Conservation (phyloP, 768 basidiomycete species). For the Chalciporus piperatus region DNA sequence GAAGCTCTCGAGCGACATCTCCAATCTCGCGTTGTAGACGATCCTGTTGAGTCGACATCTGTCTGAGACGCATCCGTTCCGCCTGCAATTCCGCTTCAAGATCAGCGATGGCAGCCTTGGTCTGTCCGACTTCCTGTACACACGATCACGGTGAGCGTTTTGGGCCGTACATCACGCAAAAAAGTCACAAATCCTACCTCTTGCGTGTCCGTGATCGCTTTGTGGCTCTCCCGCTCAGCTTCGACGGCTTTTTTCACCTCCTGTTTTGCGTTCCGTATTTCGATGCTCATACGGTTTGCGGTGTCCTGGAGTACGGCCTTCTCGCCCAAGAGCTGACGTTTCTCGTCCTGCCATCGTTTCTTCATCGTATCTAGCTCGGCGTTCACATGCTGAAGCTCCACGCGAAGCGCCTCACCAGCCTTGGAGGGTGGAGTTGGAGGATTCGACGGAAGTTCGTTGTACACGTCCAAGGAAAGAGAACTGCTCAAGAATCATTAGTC, state of each 20-base stretch:
- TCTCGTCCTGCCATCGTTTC: slow-evolving; percentile 69
- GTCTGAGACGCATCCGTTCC: slow-evolving; percentile 65
- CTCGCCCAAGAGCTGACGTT: slow-evolving; percentile 59
- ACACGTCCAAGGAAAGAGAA: slow-evolving; percentile 45
- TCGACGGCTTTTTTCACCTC: slow-evolving; percentile 55
- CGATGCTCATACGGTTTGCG: slow-evolving; percentile 59
- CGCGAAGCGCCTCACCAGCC: slow-evolving; percentile 61
- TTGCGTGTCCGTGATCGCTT: slow-evolving; percentile 49
- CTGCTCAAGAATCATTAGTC: slow-evolving; percentile 33
- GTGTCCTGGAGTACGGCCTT: slow-evolving; percentile 72
- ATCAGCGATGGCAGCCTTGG: slow-evolving; percentile 60
- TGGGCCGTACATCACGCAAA: too few relatives aligned
- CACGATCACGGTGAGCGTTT: neutral
- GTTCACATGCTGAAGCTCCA: slow-evolving; percentile 61
- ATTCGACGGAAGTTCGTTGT: slow-evolving; percentile 48
- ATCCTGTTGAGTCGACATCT: slow-evolving; percentile 61
- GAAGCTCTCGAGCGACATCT: slow-evolving; percentile 58
- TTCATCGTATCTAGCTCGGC: slow-evolving; percentile 61
- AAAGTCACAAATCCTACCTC: slow-evolving; percentile 40
- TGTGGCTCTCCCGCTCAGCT: slow-evolving; percentile 48
- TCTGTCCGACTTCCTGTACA: slow-evolving; percentile 66
- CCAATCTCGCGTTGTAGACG: slow-evolving; percentile 64
- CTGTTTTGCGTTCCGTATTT: slow-evolving; percentile 58
- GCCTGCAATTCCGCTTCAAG: slow-evolving; percentile 69
- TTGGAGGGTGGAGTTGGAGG: slow-evolving; percentile 68